phyloP scores from a whole-genome alignment of 2,329 filamentous ascomycete species.

The Myotisia sp. region DNA sequence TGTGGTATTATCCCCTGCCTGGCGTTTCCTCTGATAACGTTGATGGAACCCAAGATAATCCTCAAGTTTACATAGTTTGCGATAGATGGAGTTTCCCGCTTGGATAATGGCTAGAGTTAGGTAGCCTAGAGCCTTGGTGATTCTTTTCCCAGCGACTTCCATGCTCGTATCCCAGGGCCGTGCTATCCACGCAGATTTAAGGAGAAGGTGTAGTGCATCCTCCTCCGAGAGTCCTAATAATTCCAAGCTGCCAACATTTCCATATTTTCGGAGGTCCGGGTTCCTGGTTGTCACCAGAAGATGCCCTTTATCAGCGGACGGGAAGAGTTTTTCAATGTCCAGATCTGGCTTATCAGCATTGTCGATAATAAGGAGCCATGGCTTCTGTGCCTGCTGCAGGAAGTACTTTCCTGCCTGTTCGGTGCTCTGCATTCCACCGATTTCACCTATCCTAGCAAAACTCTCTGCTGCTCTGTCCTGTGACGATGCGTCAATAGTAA shows the following conservation, averaged over 20 bases:
- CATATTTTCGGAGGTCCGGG: conserved; percentile 18
- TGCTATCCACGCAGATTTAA: conserved; percentile 10
- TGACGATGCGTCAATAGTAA: conserved; percentile 24
- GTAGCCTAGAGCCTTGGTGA: conserved; percentile 14
- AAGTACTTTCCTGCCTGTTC: conserved; percentile 16
- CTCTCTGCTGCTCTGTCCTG: conserved; percentile 15
- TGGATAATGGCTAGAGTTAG: conserved; percentile 17
- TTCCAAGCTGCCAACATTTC: conserved; percentile 13
- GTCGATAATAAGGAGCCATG: conserved; percentile 28
- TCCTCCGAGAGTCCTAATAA: conserved; percentile 14
- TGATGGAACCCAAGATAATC: conserved; percentile 15
- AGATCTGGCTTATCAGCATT: conserved; percentile 28
- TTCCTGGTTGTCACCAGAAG: conserved; percentile 29
- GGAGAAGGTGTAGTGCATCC: conserved; percentile 15
- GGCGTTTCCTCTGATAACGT: conserved; percentile 7
- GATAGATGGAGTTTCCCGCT: conserved; percentile 16
- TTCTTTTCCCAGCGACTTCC: conserved; percentile 6
- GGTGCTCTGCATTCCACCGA: conserved; percentile 18
- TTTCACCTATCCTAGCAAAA: conserved; percentile 16
- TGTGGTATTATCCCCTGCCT: conserved; percentile 1
- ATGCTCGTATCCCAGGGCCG: conserved; percentile 9
- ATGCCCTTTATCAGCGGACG: conserved; percentile 20
- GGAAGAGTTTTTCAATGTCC: conserved; percentile 21
- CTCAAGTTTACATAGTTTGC: conserved; percentile 14
- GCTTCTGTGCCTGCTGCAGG: conserved; percentile 13